Base-by-base conservation (phyloP, 345 rosid genomes). In the Euclidium syriacum region DNA sequence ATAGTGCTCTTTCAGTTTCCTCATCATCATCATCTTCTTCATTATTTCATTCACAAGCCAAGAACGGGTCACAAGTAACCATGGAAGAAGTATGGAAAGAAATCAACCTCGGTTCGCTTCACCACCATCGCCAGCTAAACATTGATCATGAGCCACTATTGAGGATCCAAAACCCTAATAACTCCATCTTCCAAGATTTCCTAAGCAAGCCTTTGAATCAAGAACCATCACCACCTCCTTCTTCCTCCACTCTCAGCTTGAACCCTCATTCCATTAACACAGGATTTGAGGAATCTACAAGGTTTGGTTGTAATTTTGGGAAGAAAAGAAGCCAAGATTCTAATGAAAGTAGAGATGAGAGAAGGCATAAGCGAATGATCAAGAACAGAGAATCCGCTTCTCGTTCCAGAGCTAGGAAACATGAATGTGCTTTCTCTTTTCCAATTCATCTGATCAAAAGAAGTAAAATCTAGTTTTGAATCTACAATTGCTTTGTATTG, bases 51-150 rank as follows among this genome's bases (percentile, higher is more conserved):
- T 22, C 47, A 33, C 17, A 38, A 64, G 54, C 36, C 17, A 36
- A 64, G 10, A 64, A 58, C 47, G 38, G 41, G 42, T 41, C 70
- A 48, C 30, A 65, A 58, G 34, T 43, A 12, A 74, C 79, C 75
- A 88, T 85, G 96, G 96, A 85, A 73, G 90, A 88, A 42, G 83
- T 88, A 2, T 88, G 96, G 96, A 82, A 84, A 49, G 88, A 84
- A 38, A 81, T 86, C 15, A 85, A 71, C 67, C 81, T 85, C 18
- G 65, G 78, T 41, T 77, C 90, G 11, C 73, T 78, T 39, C 76
- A 73, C 15, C 75, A 71, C 46, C 50, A 57, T 39, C 76, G 72
- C 18, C 56, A 44, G 33, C 65, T 58, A 34, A 27, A 36, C 58
- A 67, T 19, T 52, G 7, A 26, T 7, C 64, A 55, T 33, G 62